Base-by-base conservation (phyloP, 2,329 filamentous ascomycete genomes). In the Seiridium unicorne region DNA sequence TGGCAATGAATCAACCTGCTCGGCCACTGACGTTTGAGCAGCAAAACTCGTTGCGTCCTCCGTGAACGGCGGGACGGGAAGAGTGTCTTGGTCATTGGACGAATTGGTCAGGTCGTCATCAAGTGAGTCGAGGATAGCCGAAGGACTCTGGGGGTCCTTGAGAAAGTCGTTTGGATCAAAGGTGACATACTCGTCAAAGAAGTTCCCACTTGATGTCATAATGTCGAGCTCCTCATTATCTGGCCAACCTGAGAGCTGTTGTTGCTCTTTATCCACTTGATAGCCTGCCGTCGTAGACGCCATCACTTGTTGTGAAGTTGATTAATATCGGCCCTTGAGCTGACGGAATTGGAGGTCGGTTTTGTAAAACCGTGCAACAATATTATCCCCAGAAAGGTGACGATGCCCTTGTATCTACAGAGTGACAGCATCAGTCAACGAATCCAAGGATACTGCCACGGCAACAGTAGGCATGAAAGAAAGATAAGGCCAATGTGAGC, bases 141-240 rank as follows among this genome's bases (percentile, higher is more conserved):
- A 73, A 9, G 71, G 71, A 55, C 70, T 73, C 26, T 68, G 70
- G 26, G 69, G 71, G 58, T 70, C 66, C 3, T 66, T 63, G 54
- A 70, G 60, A 11, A 66, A 54, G 61, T 72, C 71, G 51, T 64
- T 64, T 26, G 61, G 8, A 44, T 73, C 71, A 69, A 72, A 73
- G 68, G 66, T 71, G 56, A 73, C 51, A 55, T 68, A 73, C 47
- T 73, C 69, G 46, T 73, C 71, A 70, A 72, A 72, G 69, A 72
- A 69, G 60, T 67, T 67, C 13, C 72, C 70, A 38, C 58, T 63
- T 56, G 68, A 59, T 63, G 66, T 63, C 26, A 32, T 44, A 53
- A 35, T 34, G 51, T 57, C 64, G 5, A 68, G 63, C 62, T 70
- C 70, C 44, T 68, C 70, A 65, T 68, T 69, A 60, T 71, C 67